These are phyloP conservation scores for Dinochytrium kinnereticum DNA, from an alignment of 371 early-diverging fungal species.

Conservation along the genomic window DNA sequence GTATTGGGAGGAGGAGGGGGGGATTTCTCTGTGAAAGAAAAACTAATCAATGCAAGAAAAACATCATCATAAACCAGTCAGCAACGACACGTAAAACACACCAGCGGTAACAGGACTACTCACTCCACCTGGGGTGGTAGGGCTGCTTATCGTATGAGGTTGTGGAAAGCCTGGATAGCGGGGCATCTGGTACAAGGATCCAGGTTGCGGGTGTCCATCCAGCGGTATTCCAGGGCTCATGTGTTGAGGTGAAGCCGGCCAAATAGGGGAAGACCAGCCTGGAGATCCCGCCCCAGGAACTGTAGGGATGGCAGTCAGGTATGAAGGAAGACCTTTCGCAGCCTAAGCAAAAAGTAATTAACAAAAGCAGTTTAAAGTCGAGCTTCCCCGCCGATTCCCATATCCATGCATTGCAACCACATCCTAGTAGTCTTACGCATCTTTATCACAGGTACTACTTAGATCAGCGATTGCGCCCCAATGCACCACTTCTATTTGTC, in stretches of 20 bases:
- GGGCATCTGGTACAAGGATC: neutral
- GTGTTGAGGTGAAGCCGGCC: neutral
- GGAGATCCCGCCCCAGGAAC: slow-evolving; percentile 9
- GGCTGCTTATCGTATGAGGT: neutral
- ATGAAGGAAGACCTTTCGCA: slow-evolving; percentile 17
- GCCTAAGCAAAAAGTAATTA: neutral
- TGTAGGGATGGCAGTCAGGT: slow-evolving; percentile 20
- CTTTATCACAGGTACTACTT: too few species aligned
- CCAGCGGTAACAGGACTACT: too few species aligned
- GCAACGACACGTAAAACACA: too few species aligned
- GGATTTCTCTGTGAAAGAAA: neutral
- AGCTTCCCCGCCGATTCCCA: neutral
- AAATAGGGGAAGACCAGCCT: neutral
- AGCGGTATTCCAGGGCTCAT: neutral
- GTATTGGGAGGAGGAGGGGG: neutral
- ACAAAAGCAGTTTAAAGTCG: neutral
- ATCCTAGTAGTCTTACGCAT: too few species aligned
- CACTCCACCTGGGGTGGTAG: neutral
- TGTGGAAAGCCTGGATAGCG: neutral
- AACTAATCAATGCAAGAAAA: neutral
- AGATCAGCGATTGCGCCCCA: too few species aligned
- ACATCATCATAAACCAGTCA: too few species aligned
- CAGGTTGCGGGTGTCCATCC: neutral
- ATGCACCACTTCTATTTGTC: too few species aligned
- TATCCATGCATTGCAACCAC: neutral